Conservation (phyloP, 1,284 basidiomycete genomes). For the Moesziomyces aphidis region DNA sequence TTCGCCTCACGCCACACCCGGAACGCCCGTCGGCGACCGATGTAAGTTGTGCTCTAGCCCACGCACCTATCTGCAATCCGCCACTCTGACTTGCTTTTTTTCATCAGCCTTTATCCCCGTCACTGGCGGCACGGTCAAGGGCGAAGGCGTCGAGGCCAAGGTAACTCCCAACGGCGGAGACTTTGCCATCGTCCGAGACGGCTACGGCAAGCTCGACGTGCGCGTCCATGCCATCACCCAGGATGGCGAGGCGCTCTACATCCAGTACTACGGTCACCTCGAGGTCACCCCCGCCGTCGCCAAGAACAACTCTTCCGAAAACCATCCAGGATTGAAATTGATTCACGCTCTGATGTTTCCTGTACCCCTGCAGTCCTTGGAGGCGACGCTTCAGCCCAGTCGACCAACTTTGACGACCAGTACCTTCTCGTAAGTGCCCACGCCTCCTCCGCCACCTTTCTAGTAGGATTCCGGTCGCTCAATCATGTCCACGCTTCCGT, state of each 20-base stretch:
- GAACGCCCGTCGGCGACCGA: conserved; percentile 36
- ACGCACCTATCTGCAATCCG: neutral
- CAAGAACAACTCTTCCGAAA: conserved; percentile 4
- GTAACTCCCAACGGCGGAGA: conserved; percentile 33
- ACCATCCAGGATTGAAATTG: too few species aligned
- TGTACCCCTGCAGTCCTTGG: conserved; percentile 14
- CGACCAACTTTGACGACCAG: conserved; percentile 37
- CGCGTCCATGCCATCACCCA: conserved; percentile 33
- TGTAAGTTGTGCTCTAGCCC: conserved; percentile 9
- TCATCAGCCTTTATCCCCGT: conserved; percentile 26
- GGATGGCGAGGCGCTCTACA: conserved; percentile 32
- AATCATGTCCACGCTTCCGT: too few species aligned
- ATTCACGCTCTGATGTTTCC: too few species aligned
- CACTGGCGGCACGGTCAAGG: conserved; percentile 22
- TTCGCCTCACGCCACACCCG: conserved; percentile 4
- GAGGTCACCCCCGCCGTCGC: conserved; percentile 31
- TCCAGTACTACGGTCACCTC: conserved; percentile 39
- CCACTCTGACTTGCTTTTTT: neutral
- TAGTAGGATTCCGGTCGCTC: too few species aligned
- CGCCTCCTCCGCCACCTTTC: neutral
- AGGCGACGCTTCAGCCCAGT: conserved; percentile 21
- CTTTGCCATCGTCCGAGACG: conserved; percentile 42
- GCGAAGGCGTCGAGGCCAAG: conserved; percentile 29
- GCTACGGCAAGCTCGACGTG: conserved; percentile 43
- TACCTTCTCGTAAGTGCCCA: conserved; percentile 31